phyloP scores from a whole-genome alignment of 116 monocot species.

The Phalaenopsis hybrid region DNA sequence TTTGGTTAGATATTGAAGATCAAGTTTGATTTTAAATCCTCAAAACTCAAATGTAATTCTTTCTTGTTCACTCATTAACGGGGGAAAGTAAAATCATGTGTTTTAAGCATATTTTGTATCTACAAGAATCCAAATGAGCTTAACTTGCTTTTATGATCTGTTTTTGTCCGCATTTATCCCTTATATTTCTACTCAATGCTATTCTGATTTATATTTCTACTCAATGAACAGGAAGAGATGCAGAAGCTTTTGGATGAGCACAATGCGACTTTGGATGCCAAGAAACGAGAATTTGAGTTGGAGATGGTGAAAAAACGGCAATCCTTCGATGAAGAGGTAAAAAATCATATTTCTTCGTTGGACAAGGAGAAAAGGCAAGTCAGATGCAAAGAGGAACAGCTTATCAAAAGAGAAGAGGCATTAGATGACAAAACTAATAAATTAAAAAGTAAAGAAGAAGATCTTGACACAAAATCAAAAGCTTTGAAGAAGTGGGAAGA shows the following conservation, averaged over 20 bases:
- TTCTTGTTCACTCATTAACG: background rate
- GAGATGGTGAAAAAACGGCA: constrained; percentile 50
- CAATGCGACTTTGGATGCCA: constrained; percentile 39
- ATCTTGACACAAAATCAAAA: constrained; percentile 55
- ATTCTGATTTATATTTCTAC: constrained; percentile 1
- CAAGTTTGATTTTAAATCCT: background rate
- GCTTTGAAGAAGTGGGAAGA: constrained; percentile 64
- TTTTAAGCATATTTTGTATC: background rate
- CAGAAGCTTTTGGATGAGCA: constrained; percentile 85
- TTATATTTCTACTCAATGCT: background rate
- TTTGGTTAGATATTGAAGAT: constrained; percentile 1
- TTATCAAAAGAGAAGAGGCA: constrained; percentile 57
- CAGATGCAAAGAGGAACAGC: constrained; percentile 34
- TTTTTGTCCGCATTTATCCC: background rate
- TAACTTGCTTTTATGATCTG: background rate
- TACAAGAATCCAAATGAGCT: background rate
- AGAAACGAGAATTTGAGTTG: constrained; percentile 62
- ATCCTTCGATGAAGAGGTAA: constrained; percentile 52
- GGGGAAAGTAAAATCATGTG: background rate
- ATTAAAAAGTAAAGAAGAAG: constrained; percentile 44
- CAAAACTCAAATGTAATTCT: background rate
- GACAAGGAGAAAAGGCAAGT: constrained; percentile 49
- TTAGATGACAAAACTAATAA: constrained; percentile 45
- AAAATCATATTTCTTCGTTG: constrained; percentile 30
- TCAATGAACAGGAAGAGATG: constrained; percentile 48